Evolutionary conservation across 805 yeast genomes (phyloP), one percentile per base, ranked within the genome.

Genomic region (Hanseniaspora meyeri): DNA sequence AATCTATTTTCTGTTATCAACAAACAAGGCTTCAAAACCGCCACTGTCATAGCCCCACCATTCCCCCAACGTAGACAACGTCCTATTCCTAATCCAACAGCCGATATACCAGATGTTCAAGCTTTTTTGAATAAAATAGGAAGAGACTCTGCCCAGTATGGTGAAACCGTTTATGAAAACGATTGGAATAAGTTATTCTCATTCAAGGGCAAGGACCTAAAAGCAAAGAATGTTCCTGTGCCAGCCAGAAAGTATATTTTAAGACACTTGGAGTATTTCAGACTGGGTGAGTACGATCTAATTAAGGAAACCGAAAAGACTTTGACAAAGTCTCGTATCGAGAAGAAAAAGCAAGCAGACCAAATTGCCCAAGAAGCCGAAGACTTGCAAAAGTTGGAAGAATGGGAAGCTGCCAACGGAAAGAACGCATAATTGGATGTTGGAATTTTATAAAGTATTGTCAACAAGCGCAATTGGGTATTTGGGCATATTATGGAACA

Each of bases 81-180:
- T 38, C 60, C 48, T 16, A 62, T 73, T 14, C 85, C 82, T 51
- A 63, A 66, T 62, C 87, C 83, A 60, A 79, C 82, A 16, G 65
- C 65, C 27, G 65, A 66, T 24, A 76, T 81, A 11, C 83, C 90
- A 12, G 93, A 87, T 65, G 87, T 85, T 43, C 72, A 77, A 58
- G 72, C 89, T 0, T 91, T 91, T 64, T 75, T 91, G 55, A 70
- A 67, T n/a, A 78, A 76, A 62, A 88, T 91, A 57, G 97, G 97
- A 2, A 81, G 96, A 60, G 77, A 80, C 59, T 73, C 82, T 60
- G 62, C 71, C 27, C 95, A 89, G 65, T 82, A 82, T 62, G 71
- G 74, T 4, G 95, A 83, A 45, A 65, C 74, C 10, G 83, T 88
- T 60, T 93, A 82, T 61, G 76, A 75, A 61, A 77, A 85, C 62